Evolutionary conservation across 345 rosid genomes (phyloP), one percentile per base, ranked within the genome.

Genomic region (Moringa oleifera): DNA sequence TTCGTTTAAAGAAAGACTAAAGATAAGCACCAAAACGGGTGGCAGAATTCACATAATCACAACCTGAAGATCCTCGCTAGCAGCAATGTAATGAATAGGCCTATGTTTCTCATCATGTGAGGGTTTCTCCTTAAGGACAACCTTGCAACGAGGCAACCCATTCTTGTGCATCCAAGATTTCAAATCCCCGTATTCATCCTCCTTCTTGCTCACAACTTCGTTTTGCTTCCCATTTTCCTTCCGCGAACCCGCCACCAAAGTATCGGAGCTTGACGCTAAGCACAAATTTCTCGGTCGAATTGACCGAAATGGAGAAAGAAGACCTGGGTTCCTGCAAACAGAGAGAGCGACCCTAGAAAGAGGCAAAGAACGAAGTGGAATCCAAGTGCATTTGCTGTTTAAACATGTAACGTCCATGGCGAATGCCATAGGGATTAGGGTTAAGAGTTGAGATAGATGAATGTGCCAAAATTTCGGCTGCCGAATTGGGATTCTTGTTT

Each of bases 91-190:
- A 73, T 86, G 98, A 51, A 93, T 93, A 37, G 97, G 84, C 51
- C 78, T 67, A 67, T 54, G 94, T 41, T 80, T 86, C 66, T 76
- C 78, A 61, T 90, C 80, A 69, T 77, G 83, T 0, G 96, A 83
- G 20, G 93, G 84, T 72, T 77, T 80, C 61, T 93, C 98, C 61
- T 81, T 73, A n/a, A 93, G 87, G 55, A 83, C 58, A 57, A 90
- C 89, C 66, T 88, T 90, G 66, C 97, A 90, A 68, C 90, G 90
- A 67, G 97, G 98, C 53, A 90, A 70, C 18, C 98, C 98, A 4
- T 86, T 90, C 70, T 77, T 77, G 67, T 88, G 96, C 98, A 93
- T 87, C 97, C 98, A 93, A 7, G 76, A 60, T 81, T 90, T 93
- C 80, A 93, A 83, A 77, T 87, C 97, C 18, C 53, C 81, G 1